Conservation (phyloP, 164 flowering plant genomes). For the Pachysandra terminalis region DNA sequence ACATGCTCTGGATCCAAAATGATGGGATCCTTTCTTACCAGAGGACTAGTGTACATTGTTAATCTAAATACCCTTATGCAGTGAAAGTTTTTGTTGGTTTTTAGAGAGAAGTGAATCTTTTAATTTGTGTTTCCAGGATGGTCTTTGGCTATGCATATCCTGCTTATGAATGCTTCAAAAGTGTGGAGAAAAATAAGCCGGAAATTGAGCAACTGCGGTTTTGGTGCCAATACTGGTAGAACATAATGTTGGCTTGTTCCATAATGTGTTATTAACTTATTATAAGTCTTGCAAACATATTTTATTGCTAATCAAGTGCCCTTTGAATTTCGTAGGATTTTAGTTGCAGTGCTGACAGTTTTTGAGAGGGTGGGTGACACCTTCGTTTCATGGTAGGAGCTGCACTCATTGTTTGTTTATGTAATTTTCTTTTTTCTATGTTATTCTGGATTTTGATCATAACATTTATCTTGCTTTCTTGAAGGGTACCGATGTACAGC, state of each 20-base stretch:
- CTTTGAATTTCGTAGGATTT: constrained; percentile 52
- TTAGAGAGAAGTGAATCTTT: background rate
- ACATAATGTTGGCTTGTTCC: background rate
- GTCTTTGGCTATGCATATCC: constrained; percentile 88
- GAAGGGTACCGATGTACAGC: constrained; percentile 91
- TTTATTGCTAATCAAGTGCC: background rate
- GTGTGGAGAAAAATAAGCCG: constrained; percentile 78
- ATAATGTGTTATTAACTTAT: too few species aligned
- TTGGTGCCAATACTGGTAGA: constrained; percentile 98
- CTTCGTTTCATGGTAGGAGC: constrained; percentile 71
- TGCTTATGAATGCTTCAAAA: constrained; percentile 81
- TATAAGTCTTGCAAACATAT: background rate
- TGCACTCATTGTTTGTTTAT: background rate
- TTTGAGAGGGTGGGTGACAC: constrained; percentile 76
- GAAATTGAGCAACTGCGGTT: constrained; percentile 81
- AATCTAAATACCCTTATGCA: background rate
- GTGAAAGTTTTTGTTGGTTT: background rate
- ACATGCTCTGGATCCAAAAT: constrained; percentile 35
- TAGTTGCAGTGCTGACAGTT: constrained; percentile 75
- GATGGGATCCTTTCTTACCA: constrained; percentile 84
- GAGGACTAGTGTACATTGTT: constrained; percentile 81
- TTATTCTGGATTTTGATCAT: background rate
- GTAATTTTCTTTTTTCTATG: background rate
- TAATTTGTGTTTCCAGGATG: constrained; percentile 46
- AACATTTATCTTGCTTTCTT: constrained; percentile 12